phyloP scores from a whole-genome alignment of 1,284 basidiomycete genomes.

The Athelia sp. region DNA sequence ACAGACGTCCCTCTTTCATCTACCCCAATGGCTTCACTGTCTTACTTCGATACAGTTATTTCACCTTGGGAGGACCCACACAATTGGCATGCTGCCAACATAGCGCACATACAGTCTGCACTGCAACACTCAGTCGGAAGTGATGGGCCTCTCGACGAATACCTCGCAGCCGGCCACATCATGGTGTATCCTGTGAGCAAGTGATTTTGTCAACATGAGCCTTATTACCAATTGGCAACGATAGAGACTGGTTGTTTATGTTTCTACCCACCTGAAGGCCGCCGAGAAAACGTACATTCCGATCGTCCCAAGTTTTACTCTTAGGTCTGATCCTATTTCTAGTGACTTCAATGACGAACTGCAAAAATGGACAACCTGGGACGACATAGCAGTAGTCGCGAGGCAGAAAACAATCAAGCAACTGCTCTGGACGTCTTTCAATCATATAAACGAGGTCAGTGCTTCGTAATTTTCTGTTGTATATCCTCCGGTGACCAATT shows the following conservation, averaged over 20 bases:
- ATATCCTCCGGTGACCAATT: not conserved
- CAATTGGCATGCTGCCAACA: no score
- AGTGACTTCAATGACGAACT: not conserved
- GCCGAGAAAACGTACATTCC: not conserved
- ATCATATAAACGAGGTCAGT: not conserved
- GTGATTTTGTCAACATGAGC: not conserved
- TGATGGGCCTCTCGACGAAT: no score
- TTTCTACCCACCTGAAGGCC: not conserved
- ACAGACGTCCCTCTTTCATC: no score
- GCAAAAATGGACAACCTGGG: not conserved
- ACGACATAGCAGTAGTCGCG: not conserved
- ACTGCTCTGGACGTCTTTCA: not conserved
- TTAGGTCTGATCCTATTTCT: not conserved
- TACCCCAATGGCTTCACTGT: no score
- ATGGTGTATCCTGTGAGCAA: not conserved
- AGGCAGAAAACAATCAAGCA: not conserved
- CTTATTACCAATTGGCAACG: not conserved
- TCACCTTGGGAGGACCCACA: no score
- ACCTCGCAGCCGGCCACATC: not conserved
- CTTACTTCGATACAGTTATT: no score
- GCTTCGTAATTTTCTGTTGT: not conserved
- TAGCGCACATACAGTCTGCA: no score
- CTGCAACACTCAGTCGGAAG: no score
- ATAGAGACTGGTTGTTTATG: not conserved
- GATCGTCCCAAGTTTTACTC: not conserved